Percentiles rank a stretch among this genome's conserved stretches.
Conservation (phyloP, 73 alveolate species). For the Uronychia setigera region DNA sequence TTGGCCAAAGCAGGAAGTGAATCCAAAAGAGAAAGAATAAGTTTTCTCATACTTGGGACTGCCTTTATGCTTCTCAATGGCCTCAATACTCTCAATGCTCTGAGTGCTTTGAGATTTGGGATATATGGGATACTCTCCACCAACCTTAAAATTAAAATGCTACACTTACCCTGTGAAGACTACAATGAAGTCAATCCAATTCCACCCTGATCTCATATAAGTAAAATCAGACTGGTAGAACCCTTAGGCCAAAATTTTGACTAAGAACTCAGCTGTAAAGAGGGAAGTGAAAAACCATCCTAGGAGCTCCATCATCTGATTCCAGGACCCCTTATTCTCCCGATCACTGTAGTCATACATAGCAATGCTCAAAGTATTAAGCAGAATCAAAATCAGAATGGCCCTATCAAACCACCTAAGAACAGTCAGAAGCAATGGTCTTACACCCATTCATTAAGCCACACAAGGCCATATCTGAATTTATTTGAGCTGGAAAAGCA, state of each 20-base stretch:
- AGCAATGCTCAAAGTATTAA: constrained; percentile 26
- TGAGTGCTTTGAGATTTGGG: constrained; percentile 29
- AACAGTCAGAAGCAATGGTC: too few species aligned
- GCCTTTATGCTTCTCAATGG: constrained; percentile 51
- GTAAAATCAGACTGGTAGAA: constrained; percentile 36
- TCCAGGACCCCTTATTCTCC: background rate
- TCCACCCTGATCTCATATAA: constrained; percentile 59
- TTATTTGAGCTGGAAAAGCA: too few species aligned
- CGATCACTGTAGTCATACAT: constrained; percentile 19
- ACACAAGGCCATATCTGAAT: too few species aligned
- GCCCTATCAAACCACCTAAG: constrained; percentile 42
- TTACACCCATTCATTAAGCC: too few species aligned
- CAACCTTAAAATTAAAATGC: constrained; percentile 13
- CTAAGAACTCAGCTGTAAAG: constrained; percentile 45
- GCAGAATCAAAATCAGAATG: constrained; percentile 2
- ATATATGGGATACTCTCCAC: constrained; percentile 8
- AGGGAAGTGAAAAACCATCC: background rate
- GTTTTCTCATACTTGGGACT: constrained; percentile 44
- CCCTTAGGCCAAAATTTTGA: constrained; percentile 50
- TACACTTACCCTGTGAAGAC: constrained; percentile 45
- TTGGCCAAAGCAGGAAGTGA: constrained; percentile 19
- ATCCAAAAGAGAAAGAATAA: constrained; percentile 23
- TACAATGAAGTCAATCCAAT: constrained; percentile 39
- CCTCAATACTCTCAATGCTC: constrained; percentile 39
- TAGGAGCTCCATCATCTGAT: background rate